A percentile compares a stretch with the other conserved stretches of the same genome.
These are phyloP conservation scores for Senna tora DNA, from an alignment of 306 rosid species.

Conservation along the genomic window DNA sequence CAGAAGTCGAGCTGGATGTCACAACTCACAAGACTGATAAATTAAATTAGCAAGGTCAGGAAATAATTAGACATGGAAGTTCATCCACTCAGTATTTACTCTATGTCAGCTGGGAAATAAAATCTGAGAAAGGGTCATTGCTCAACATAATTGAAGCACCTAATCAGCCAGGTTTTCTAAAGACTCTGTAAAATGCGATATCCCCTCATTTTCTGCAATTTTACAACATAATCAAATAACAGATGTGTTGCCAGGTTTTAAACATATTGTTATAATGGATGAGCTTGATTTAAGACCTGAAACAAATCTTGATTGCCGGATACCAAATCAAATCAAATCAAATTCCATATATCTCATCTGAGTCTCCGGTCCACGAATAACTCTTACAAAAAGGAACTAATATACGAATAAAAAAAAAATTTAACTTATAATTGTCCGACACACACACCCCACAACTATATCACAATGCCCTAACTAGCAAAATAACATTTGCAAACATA, in stretches of 20 bases:
- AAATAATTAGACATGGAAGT: neutral
- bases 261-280: neutral
- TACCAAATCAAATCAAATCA: neutral
- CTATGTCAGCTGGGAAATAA: neutral
- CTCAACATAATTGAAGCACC: conserved; percentile 36
- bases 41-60: neutral
- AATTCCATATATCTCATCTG: neutral
- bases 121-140: neutral
- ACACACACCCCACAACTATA: too few relatives aligned
- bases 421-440: neutral
- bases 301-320: neutral
- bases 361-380: neutral
- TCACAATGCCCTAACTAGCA: neutral
- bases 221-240: neutral
- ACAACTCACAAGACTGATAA: neutral
- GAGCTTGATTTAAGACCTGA: neutral
- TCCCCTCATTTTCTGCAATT: conserved; percentile 63
- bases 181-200: conserved; percentile 54
- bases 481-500: neutral
- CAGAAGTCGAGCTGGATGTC: conserved; percentile 61
- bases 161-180: conserved; percentile 60
- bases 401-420: neutral
- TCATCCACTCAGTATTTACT: neutral
- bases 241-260: neutral
- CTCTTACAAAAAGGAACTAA: neutral